phyloP scores from a whole-genome alignment of 768 basidiomycete species.

The Rhodotorula toruloides region DNA sequence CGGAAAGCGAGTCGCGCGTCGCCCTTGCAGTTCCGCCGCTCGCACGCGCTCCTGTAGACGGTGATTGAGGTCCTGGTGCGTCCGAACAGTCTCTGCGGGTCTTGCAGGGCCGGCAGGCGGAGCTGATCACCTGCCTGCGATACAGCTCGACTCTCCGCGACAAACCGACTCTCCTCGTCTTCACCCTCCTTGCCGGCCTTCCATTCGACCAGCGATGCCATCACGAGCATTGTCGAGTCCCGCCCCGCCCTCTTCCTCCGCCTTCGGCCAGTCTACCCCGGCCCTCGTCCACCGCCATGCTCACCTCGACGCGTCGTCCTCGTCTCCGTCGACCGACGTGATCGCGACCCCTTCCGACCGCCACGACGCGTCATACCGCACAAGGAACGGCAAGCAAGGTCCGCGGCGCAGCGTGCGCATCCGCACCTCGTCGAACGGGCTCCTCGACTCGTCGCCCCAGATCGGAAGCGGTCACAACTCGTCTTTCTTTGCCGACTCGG shows the following conservation, averaged over 20 bases:
- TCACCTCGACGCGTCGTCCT: conserved; percentile 26
- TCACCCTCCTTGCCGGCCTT: neutral
- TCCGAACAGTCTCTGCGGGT: too few species aligned
- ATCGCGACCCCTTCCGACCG: conserved; percentile 31
- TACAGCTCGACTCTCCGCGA: too few species aligned
- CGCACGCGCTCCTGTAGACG: too few species aligned
- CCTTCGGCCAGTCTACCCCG: conserved; percentile 24
- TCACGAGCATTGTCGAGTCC: neutral
- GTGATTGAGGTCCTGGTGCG: too few species aligned
- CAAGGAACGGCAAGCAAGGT: neutral
- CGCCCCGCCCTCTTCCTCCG: neutral
- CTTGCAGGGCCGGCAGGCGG: too few species aligned
- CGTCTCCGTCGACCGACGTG: conserved; percentile 27
- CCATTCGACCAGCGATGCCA: neutral
- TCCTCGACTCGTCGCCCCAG: conserved; percentile 22
- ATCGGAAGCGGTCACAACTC: neutral
- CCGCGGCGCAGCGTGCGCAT: conserved; percentile 25
- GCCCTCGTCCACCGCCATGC: conserved; percentile 18
- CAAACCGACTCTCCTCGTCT: too few species aligned
- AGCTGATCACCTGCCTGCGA: too few species aligned
- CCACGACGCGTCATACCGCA: neutral
- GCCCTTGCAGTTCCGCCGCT: too few species aligned
- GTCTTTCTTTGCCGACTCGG: neutral
- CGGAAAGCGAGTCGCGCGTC: too few species aligned
- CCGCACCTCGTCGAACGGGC: conserved; percentile 13